Evolutionary conservation across 2,329 filamentous ascomycete species (phyloP).

Genomic region (Aspergillus transmontanensis): DNA sequence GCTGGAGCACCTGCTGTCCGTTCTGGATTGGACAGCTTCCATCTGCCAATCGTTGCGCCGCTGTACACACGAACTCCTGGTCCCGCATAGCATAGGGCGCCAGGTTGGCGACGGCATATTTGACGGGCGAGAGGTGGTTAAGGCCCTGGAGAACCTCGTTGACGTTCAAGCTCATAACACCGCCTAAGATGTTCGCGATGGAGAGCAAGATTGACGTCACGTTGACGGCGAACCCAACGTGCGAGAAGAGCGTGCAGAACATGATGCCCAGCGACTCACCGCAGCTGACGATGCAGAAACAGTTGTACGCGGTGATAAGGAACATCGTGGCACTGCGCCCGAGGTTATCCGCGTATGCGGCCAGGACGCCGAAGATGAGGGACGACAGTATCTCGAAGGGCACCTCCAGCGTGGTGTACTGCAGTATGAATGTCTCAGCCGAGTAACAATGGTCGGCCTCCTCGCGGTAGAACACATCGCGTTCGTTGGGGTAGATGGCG

Average conservation of each 20-base stretch:
- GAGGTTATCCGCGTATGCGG: slow-evolving; percentile 66
- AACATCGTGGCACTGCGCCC: slow-evolving; percentile 65
- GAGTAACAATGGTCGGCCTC: slow-evolving; percentile 73
- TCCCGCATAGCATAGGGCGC: slow-evolving; percentile 65
- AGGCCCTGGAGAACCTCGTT: slow-evolving; percentile 66
- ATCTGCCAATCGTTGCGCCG: slow-evolving; percentile 59
- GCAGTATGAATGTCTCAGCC: slow-evolving; percentile 69
- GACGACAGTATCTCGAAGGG: slow-evolving; percentile 70
- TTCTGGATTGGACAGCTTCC: slow-evolving; percentile 67
- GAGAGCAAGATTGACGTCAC: slow-evolving; percentile 70
- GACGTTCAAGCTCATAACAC: slow-evolving; percentile 71
- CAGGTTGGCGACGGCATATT: slow-evolving; percentile 69
- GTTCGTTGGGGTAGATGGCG: slow-evolving; percentile 70
- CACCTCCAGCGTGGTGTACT: slow-evolving; percentile 70
- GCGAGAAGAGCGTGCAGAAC: slow-evolving; percentile 75
- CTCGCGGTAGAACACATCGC: slow-evolving; percentile 77
- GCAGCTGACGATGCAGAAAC: slow-evolving; percentile 72
- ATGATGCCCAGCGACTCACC: slow-evolving; percentile 77
- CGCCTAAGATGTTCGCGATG: slow-evolving; percentile 71
- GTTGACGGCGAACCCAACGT: slow-evolving; percentile 77
- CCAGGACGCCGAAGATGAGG: slow-evolving; percentile 66
- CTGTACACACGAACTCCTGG: slow-evolving; percentile 65
- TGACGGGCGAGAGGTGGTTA: slow-evolving; percentile 72
- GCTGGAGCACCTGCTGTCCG: slow-evolving; percentile 66
- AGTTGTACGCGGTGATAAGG: slow-evolving; percentile 68